phyloP scores from a whole-genome alignment of 2,329 filamentous ascomycete species.

The Scedosporium aurantiacum region DNA sequence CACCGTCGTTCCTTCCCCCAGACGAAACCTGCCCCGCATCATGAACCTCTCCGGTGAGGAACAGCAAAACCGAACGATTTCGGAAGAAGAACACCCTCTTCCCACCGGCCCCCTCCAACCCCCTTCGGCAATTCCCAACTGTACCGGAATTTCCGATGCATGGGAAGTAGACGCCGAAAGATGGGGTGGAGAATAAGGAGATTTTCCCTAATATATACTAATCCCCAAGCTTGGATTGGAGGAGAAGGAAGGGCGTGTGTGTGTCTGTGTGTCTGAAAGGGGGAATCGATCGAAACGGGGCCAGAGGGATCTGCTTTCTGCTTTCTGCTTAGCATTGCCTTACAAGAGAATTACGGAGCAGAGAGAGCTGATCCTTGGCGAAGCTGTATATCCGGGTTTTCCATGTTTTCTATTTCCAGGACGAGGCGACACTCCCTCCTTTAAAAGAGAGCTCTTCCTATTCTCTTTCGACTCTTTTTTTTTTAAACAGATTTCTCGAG shows the following conservation, averaged over 20 bases:
- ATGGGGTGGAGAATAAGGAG: not conserved
- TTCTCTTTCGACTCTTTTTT: not conserved
- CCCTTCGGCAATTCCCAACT: not conserved
- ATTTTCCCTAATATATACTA: not conserved
- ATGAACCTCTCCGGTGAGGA: not conserved
- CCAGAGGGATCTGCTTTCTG: not conserved
- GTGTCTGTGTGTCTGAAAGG: not conserved
- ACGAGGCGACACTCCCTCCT: not conserved
- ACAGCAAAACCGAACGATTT: too few species aligned
- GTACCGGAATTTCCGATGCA: not conserved
- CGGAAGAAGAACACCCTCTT: too few species aligned
- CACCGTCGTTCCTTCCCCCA: not conserved
- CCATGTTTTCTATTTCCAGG: not conserved
- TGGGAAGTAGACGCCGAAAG: not conserved
- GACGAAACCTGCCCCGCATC: not conserved
- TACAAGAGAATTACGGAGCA: slow-evolving; percentile 2
- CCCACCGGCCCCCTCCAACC: too few species aligned
- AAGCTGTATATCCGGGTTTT: not conserved
- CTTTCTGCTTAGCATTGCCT: not conserved
- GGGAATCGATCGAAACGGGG: not conserved
- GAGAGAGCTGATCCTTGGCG: not conserved
- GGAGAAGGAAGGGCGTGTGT: not conserved
- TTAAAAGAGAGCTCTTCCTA: not conserved
- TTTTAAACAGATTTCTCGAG: too few species aligned
- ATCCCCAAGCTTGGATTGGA: not conserved